Evolutionary conservation across 306 rosid species (phyloP).

Genomic region (Quercus glauca): DNA sequence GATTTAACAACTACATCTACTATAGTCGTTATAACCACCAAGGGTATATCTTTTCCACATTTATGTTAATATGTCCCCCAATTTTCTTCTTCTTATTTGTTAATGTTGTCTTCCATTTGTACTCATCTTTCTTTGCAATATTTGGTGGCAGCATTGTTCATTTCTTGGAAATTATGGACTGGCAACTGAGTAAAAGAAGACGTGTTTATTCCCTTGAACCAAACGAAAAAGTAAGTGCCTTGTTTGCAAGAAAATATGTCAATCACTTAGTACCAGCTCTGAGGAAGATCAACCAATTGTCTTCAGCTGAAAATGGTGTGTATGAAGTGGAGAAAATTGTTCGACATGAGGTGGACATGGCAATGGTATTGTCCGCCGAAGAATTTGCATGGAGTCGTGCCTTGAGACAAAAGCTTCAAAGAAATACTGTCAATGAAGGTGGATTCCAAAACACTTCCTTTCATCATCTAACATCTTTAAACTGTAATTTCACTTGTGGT

Average conservation of each 20-base stretch:
- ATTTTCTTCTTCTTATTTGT: no score
- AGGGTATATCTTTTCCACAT: no score
- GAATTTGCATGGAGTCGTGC: conserved; percentile 64
- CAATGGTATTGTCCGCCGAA: conserved; percentile 57
- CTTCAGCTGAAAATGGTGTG: conserved; percentile 4
- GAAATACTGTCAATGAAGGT: conserved; percentile 7
- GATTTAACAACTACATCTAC: no score
- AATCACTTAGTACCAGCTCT: conserved; percentile 52
- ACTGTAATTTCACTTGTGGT: neutral
- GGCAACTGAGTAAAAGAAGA: conserved; percentile 37
- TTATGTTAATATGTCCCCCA: no score
- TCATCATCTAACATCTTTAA: neutral
- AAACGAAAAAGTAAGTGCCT: conserved; percentile 26
- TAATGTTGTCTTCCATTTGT: no score
- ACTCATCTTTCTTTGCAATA: neutral
- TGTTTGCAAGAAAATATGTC: conserved; percentile 49
- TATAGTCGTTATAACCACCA: no score
- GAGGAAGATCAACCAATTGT: conserved; percentile 28
- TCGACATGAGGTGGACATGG: conserved; percentile 66
- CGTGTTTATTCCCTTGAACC: conserved; percentile 52
- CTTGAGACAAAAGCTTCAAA: conserved; percentile 48
- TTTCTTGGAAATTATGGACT: conserved; percentile 29
- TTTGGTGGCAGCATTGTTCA: conserved; percentile 1
- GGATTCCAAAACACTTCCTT: neutral
- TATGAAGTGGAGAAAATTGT: conserved; percentile 24